These are phyloP conservation scores for Diaporthe caulivora DNA, from an alignment of 2,329 filamentous ascomycete species.

Conservation along the genomic window DNA sequence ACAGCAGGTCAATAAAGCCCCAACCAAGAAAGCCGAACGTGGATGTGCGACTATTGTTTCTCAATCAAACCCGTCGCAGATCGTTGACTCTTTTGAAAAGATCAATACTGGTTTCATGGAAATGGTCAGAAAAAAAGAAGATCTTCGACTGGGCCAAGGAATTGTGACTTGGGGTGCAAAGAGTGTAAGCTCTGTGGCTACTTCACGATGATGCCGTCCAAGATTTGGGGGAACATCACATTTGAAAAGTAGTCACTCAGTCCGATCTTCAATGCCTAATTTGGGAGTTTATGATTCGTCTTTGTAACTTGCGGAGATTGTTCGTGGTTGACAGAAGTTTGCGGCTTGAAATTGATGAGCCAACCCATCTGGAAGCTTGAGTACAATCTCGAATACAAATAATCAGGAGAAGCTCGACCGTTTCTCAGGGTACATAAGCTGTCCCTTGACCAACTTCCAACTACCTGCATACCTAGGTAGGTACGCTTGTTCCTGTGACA, in stretches of 20 bases:
- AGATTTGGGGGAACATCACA: background rate
- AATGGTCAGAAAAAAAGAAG: background rate
- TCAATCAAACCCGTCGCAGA: background rate
- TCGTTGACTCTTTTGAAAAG: background rate
- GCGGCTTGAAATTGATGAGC: too few species aligned
- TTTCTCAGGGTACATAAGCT: too few species aligned
- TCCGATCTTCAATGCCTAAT: background rate
- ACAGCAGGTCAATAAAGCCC: too few species aligned
- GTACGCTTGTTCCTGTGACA: slow-evolving; percentile 11
- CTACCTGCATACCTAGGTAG: background rate
- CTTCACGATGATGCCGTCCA: background rate
- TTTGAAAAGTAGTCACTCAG: background rate
- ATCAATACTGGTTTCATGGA: background rate
- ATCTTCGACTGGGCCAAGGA: background rate
- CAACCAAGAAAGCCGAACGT: too few species aligned
- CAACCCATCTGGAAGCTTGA: too few species aligned
- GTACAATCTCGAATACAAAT: too few species aligned
- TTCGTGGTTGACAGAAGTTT: background rate
- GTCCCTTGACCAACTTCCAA: background rate
- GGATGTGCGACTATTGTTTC: background rate
- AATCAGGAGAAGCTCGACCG: too few species aligned
- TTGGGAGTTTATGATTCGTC: too few species aligned
- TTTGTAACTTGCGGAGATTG: background rate
- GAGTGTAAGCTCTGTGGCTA: background rate
- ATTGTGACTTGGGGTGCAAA: background rate